Conservation (phyloP, 495 filamentous ascomycete genomes). For the Oidiodendron maius region DNA sequence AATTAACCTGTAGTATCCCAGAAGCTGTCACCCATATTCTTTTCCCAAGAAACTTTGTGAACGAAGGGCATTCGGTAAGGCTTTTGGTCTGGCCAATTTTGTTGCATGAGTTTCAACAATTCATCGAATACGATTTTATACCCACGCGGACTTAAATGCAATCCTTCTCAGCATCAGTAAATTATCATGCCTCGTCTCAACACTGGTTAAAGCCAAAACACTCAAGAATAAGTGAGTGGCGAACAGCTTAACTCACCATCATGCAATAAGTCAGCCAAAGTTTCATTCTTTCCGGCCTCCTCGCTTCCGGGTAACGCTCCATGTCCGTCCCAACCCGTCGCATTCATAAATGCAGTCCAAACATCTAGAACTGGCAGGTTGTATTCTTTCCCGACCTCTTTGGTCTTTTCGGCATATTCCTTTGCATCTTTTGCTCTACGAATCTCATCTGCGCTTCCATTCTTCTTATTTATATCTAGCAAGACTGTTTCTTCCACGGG, state of each 20-base stretch:
- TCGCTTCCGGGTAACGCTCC: slow-evolving; percentile 45
- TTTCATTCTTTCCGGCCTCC: slow-evolving; percentile 41
- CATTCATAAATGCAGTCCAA: slow-evolving; percentile 54
- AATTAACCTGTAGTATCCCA: slow-evolving; percentile 14
- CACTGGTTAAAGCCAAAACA: too few species aligned
- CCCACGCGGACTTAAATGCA: slow-evolving; percentile 55
- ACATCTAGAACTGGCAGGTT: slow-evolving; percentile 53
- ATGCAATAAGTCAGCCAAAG: slow-evolving; percentile 26
- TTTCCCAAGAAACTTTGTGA: slow-evolving; percentile 15
- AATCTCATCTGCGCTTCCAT: slow-evolving; percentile 28
- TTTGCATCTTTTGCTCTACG: slow-evolving; percentile 49
- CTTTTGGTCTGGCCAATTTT: slow-evolving; percentile 52
- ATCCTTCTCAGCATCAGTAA: slow-evolving; percentile 33
- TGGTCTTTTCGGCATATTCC: slow-evolving; percentile 51
- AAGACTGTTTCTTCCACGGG: slow-evolving; percentile 58
- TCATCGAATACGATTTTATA: slow-evolving; percentile 54
- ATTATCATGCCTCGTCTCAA: background rate
- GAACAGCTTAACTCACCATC: slow-evolving; percentile 46
- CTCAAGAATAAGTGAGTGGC: background rate
- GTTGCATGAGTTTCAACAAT: slow-evolving; percentile 44
- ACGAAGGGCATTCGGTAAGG: slow-evolving; percentile 39
- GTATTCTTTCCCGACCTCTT: slow-evolving; percentile 46
- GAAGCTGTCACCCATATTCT: slow-evolving; percentile 8
- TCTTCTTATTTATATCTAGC: slow-evolving; percentile 17
- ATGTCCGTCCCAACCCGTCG: slow-evolving; percentile 50